Evolutionary conservation across 768 basidiomycete species (phyloP).

Genomic region (Mycena maculata): DNA sequence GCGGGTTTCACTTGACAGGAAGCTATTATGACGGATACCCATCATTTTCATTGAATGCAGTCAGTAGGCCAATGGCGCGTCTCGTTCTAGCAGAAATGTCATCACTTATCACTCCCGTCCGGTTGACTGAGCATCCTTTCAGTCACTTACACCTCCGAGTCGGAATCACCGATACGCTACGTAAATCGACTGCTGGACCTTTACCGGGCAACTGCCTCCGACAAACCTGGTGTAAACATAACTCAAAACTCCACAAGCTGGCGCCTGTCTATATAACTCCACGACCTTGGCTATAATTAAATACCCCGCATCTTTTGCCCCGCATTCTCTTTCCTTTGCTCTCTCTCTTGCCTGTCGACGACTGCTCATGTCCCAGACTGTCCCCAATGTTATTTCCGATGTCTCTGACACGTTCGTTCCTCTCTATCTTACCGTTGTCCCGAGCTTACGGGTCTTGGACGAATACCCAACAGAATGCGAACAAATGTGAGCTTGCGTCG

Average conservation of each 20-base stretch:
- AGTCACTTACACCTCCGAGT: no score
- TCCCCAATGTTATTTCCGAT: constrained; percentile 7
- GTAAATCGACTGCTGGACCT: constrained; percentile 2
- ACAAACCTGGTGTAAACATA: constrained; percentile 23
- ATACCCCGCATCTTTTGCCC: constrained; percentile 10
- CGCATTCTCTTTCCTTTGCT: background rate
- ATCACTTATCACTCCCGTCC: background rate
- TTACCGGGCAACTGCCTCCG: constrained; percentile 8
- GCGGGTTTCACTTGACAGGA: no score
- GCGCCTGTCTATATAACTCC: constrained; percentile 9
- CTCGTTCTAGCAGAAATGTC: no score
- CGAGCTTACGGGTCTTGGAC: background rate
- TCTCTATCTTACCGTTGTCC: background rate
- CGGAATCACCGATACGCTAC: constrained; percentile 16
- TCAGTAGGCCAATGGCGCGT: no score
- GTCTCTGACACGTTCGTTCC: constrained; percentile 29
- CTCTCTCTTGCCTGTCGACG: background rate
- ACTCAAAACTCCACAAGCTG: no score
- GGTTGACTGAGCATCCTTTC: background rate
- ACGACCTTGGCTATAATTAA: constrained; percentile 10
- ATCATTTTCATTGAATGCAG: no score
- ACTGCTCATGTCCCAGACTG: constrained; percentile 17
- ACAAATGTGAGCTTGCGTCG: constrained; percentile 24
- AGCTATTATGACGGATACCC: no score
- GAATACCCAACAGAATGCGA: constrained; percentile 23